Conservation (phyloP, 2,329 filamentous ascomycete species). For the Alternaria arbusti region DNA sequence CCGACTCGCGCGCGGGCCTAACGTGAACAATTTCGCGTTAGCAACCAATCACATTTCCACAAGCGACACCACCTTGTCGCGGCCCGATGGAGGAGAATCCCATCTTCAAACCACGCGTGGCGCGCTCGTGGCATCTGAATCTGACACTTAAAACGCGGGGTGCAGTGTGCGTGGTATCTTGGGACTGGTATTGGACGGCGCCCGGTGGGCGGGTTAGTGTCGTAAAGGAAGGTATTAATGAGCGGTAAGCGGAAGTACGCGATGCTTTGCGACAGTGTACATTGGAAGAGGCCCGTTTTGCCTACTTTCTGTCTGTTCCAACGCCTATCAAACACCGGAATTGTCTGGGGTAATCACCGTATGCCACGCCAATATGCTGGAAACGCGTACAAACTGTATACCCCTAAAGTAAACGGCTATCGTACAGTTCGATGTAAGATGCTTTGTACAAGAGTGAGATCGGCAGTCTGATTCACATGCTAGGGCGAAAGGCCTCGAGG, state of each 20-base stretch:
- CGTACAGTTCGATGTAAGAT: not conserved
- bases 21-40: conserved; percentile 18
- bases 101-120: conserved; percentile 22
- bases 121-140: conserved; percentile 21
- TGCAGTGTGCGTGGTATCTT: not conserved
- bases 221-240: conserved; percentile 3
- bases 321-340: not conserved
- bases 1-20: conserved; percentile 12
- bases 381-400: not conserved
- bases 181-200: conserved; percentile 10
- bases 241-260: conserved; percentile 7
- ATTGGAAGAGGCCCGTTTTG: not conserved
- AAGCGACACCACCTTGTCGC: conserved; percentile 23
- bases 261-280: not conserved
- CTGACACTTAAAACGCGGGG: conserved; percentile 5
- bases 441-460: not conserved
- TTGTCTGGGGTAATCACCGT: no score
- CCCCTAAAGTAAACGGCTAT: not conserved
- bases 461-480: not conserved
- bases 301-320: not conserved
- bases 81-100: conserved; percentile 18
- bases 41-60: conserved; percentile 22
- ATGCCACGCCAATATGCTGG: not conserved
- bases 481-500: not conserved
- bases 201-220: conserved; percentile 1